phyloP scores from a whole-genome alignment of 2,329 filamentous ascomycete genomes.

The Xylariaceae sp. region DNA sequence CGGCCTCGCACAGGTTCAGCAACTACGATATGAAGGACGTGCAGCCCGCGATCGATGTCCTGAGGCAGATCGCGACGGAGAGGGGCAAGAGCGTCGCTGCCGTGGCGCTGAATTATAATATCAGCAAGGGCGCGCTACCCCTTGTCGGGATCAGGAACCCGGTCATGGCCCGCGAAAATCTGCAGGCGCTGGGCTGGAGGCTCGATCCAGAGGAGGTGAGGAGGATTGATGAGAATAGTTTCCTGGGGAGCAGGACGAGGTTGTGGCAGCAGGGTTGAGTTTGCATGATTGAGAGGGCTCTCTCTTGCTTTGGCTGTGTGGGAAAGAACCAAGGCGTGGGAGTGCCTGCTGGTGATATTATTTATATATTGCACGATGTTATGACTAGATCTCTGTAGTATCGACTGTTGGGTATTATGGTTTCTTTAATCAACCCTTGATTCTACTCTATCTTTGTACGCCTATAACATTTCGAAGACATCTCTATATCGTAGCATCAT shows the following conservation, averaged over 20 bases:
- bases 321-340: background rate
- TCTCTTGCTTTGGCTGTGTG: background rate
- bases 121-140: conserved; percentile 3
- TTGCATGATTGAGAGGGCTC: background rate
- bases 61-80: no score
- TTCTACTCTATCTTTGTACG: no score
- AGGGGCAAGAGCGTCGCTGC: background rate
- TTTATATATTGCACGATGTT: background rate
- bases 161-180: background rate
- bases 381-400: no score
- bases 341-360: background rate
- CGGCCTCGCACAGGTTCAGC: conserved; percentile 3
- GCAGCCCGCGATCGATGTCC: no score
- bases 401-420: no score
- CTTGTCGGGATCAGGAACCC: background rate
- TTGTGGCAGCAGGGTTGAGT: conserved; percentile 6
- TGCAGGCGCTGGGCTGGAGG: conserved; percentile 4
- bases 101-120: conserved; percentile 4
- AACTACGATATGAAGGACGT: conserved; percentile 5
- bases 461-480: no score
- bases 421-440: no score
- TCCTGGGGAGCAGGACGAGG: conserved; percentile 2
- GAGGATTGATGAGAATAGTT: conserved; percentile 1
- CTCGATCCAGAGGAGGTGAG: background rate
- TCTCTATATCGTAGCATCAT: no score